phyloP scores from a whole-genome alignment of 345 rosid genomes.

The Aegle marmelos region DNA sequence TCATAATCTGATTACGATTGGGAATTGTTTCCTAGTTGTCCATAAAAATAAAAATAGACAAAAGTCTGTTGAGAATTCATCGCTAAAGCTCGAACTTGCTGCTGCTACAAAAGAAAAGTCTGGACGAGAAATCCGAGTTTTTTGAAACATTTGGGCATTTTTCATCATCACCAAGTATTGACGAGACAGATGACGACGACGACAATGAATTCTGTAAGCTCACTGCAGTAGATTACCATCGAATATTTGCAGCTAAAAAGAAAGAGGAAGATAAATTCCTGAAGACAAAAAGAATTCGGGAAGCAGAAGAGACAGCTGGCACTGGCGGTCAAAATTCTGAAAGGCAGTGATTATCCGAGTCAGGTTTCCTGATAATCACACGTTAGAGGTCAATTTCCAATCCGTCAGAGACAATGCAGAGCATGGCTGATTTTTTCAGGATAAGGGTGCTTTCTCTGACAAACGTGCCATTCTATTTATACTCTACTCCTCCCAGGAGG shows the following conservation, averaged over 20 bases:
- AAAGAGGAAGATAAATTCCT: conserved; percentile 72
- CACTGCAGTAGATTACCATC: conserved; percentile 71
- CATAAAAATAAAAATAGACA: too few relatives aligned
- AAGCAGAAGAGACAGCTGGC: conserved; percentile 84
- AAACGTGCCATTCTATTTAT: conserved; percentile 64
- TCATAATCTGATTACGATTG: too few relatives aligned
- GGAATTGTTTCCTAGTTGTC: too few relatives aligned
- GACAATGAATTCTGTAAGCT: conserved; percentile 49
- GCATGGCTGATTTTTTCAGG: conserved; percentile 65
- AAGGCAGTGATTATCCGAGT: conserved; percentile 70
- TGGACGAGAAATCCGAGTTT: conserved; percentile 73
- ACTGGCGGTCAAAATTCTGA: conserved; percentile 48
- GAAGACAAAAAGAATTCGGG: conserved; percentile 74
- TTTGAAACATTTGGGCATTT: conserved; percentile 52
- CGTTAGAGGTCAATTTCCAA: conserved; percentile 76
- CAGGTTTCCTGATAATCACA: conserved; percentile 81
- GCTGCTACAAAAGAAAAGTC: conserved; percentile 52
- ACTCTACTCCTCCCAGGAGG: conserved; percentile 85
- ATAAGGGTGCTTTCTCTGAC: conserved; percentile 52
- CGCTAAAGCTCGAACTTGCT: conserved; percentile 49
- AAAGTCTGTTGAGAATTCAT: neutral
- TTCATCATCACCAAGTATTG: conserved; percentile 39
- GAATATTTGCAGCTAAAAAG: conserved; percentile 53
- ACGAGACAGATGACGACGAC: conserved; percentile 56
- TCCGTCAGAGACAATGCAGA: conserved; percentile 75